Conservation (phyloP, 768 basidiomycete genomes). For the Pleurotus giganteus region DNA sequence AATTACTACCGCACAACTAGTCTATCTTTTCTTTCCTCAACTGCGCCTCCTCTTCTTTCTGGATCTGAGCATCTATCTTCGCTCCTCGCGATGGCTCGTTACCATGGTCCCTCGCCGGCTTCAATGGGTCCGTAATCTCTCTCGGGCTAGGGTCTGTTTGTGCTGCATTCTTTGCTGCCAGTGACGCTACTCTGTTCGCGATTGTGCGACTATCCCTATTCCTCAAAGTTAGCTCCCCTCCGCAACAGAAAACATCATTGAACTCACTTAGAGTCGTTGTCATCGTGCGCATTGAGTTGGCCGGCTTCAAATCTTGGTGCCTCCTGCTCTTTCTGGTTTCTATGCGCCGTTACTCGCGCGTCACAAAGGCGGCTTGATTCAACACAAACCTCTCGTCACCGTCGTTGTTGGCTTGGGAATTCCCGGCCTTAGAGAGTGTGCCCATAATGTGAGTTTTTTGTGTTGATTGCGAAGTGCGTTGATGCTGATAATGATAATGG, state of each 20-base stretch:
- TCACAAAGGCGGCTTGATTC: not conserved
- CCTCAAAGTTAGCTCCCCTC: not conserved
- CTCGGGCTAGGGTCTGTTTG: slow-evolving; percentile 24
- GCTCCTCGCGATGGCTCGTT: slow-evolving; percentile 59
- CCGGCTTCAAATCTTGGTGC: slow-evolving; percentile 20
- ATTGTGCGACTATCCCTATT: slow-evolving; percentile 44
- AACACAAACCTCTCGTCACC: slow-evolving; percentile 45
- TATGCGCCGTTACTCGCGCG: not conserved
- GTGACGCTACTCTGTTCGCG: slow-evolving; percentile 33
- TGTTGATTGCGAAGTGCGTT: too few relatives aligned
- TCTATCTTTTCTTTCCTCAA: slow-evolving; percentile 38
- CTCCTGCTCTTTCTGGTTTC: slow-evolving; percentile 1
- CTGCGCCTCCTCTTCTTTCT: slow-evolving; percentile 48
- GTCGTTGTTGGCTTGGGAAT: slow-evolving; percentile 43
- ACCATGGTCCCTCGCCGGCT: slow-evolving; percentile 50
- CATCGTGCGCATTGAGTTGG: slow-evolving; percentile 32
- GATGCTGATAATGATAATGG: too few relatives aligned
- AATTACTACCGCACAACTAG: too few relatives aligned
- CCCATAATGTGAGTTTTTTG: not conserved
- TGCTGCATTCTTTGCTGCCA: slow-evolving; percentile 25
- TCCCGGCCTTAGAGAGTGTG: slow-evolving; percentile 54
- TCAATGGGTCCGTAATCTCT: slow-evolving; percentile 42
- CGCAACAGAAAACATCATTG: not conserved
- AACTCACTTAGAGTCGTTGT: slow-evolving; percentile 40
- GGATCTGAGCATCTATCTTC: slow-evolving; percentile 54